A percentile compares a stretch with the other conserved stretches of the same genome.
Evolutionary conservation across 768 basidiomycete species (phyloP).

Genomic region (Suillus bovinus): DNA sequence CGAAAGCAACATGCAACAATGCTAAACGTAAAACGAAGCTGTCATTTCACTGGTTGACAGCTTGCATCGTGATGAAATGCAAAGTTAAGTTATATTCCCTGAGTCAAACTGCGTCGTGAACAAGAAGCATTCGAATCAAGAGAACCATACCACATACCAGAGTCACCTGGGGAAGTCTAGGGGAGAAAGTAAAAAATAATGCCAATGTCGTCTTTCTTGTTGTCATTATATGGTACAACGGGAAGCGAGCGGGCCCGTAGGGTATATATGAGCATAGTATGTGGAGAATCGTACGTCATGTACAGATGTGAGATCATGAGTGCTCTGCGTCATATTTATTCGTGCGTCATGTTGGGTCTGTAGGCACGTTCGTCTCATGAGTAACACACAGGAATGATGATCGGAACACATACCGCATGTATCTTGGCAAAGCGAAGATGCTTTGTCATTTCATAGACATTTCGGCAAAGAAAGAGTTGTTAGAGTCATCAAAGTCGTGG

Average conservation of each 20-base stretch:
- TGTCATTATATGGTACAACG: constrained; percentile 25
- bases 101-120: neutral
- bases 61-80: neutral
- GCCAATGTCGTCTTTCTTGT: neutral
- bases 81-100: neutral
- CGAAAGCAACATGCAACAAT: neutral
- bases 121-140: neutral
- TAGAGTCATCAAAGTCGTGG: neutral
- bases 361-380: constrained; percentile 1
- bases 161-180: neutral
- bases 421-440: neutral
- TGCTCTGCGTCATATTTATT: constrained; percentile 5
- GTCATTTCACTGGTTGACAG: neutral
- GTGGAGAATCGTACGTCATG: constrained; percentile 6
- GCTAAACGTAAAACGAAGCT: neutral
- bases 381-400: neutral
- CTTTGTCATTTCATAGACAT: constrained; percentile 1
- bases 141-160: neutral
- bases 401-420: constrained; percentile 11
- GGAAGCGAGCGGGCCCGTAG: constrained; percentile 16
- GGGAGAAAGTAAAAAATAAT: neutral
- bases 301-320: neutral
- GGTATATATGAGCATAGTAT: constrained; percentile 5
- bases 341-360: constrained; percentile 11
- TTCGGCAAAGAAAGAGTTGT: neutral